Percentiles rank a stretch among this genome's conserved stretches.
These are phyloP conservation scores for Golubevia pallescens DNA, from an alignment of 1,284 basidiomycete species.

Conservation along the genomic window DNA sequence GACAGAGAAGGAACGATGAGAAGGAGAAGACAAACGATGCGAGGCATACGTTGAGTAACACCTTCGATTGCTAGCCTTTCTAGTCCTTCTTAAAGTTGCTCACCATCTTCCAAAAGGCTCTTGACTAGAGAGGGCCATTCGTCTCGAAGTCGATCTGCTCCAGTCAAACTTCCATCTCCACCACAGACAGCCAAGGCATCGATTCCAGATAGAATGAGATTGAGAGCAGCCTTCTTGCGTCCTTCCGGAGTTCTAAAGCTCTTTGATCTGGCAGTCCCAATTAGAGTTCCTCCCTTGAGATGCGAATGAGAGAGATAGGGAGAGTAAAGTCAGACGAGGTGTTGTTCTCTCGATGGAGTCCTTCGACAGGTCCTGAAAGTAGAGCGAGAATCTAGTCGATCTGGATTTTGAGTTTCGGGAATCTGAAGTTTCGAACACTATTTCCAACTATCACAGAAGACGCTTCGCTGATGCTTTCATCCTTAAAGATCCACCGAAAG, in stretches of 20 bases:
- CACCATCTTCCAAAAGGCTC: constrained; percentile 73
- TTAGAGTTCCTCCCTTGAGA: constrained; percentile 96
- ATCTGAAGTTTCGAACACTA: too few relatives aligned
- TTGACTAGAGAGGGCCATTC: constrained; percentile 89
- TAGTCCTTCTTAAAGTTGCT: constrained; percentile 15
- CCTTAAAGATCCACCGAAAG: too few relatives aligned
- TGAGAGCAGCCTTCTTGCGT: constrained; percentile 81
- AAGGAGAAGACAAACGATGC: too few relatives aligned
- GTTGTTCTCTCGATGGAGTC: background rate
- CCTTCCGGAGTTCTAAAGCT: constrained; percentile 87
- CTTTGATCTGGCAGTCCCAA: constrained; percentile 89
- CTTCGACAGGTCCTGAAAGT: background rate
- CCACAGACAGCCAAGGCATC: constrained; percentile 96
- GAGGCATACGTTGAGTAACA: too few relatives aligned
- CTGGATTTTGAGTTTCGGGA: too few relatives aligned
- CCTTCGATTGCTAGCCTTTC: too few relatives aligned
- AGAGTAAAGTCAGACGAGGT: background rate
- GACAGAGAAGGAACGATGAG: constrained; percentile 4
- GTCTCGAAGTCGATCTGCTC: constrained; percentile 87
- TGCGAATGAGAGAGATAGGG: background rate
- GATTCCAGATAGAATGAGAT: constrained; percentile 93
- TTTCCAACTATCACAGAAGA: too few relatives aligned
- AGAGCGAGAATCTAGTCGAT: background rate
- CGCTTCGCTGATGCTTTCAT: too few relatives aligned
- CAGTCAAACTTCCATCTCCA: constrained; percentile 93